Base-by-base conservation (phyloP, 202 grass and related monocot species). In the Zoysia matrella region DNA sequence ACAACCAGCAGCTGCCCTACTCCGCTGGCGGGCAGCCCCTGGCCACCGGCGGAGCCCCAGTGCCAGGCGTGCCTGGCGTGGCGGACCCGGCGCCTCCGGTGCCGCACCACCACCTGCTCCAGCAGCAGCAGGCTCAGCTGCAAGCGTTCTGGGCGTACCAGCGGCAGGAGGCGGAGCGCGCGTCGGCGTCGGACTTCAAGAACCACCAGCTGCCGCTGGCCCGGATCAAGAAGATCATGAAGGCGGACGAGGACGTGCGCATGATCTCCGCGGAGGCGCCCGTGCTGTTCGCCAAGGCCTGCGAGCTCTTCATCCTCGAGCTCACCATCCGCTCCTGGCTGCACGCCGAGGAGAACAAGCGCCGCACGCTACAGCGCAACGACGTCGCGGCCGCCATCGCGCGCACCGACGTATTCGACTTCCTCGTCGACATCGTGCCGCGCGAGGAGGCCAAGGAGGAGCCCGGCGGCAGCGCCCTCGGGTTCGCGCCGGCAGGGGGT, bases 141-240 rank as follows among this genome's bases (percentile, higher is more conserved):
- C 92, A 94, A 81, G 87, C 91, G 61, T 97, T 97, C 85, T 97
- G 94, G 94, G 86, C 85, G 83, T 94, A 94, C 90, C 94, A 97
- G 86, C 92, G 94, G 3, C 87, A 92, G 82, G 94, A 97, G 77
- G 91, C 91, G 56, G 94, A 94, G 88, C 88, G 89, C 69, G 92
- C 92, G 52, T 85, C 87, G 67, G 87, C 87, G 22, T 88, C 92
- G 6, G 93, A 97, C 86, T 91, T 97, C 90, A 92, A 92, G 85
- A 93, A 97, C 92, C 91, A 97, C 90, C 91, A 97, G 88, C 92
- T 97, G 11, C 94, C 94, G 0, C 86, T 97, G 22, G 91, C 94
- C 13, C 92, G 94, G 48, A 94, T 97, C 80, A 97, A 94, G 88
- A 97, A 97, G 92, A 97, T 97, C 71, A 97, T 97, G 94, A 94